Percentiles rank a stretch among this genome's conserved stretches.
These are phyloP conservation scores for Rhizophagus sp. DNA, from an alignment of 192 early-diverging fungal genomes.

Conservation along the genomic window DNA sequence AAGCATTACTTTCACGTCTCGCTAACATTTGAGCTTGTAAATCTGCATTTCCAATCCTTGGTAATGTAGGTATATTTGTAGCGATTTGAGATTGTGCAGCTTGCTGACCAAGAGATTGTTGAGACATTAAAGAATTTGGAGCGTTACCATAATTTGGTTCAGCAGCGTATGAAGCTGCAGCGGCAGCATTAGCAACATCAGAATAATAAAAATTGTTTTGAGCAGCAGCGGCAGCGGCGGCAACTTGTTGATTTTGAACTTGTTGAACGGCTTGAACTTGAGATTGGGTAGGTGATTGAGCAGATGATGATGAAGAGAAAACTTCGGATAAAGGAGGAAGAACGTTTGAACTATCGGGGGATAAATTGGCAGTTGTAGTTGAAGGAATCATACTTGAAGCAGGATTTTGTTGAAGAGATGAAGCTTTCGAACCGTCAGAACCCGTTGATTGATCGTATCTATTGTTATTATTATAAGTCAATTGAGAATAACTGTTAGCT, in stretches of 20 bases:
- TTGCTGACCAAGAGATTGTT: constrained; percentile 7
- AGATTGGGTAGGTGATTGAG: constrained; percentile 19
- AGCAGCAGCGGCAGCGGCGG: neutral
- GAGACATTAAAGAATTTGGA: neutral
- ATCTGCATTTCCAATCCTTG: neutral
- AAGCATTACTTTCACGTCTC: neutral
- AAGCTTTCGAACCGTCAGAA: neutral
- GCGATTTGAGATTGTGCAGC: constrained; percentile 9
- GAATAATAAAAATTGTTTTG: constrained; percentile 6
- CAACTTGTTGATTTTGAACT: neutral
- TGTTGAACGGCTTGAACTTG: constrained; percentile 19
- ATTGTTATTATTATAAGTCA: neutral
- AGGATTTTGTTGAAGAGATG: constrained; percentile 25
- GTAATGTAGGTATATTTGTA: constrained; percentile 15
- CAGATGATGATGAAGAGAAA: neutral
- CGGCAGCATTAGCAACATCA: neutral
- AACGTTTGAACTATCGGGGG: constrained; percentile 6
- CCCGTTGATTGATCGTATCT: constrained; percentile 1
- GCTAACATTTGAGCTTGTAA: neutral
- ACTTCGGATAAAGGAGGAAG: constrained; percentile 28
- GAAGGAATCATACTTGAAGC: neutral
- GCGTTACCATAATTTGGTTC: neutral
- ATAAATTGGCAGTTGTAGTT: neutral
- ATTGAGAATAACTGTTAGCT: constrained; percentile 13
- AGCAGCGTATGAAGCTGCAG: neutral